phyloP scores from a whole-genome alignment of 176 grass and related monocot species.

The Carex myosuroides region DNA sequence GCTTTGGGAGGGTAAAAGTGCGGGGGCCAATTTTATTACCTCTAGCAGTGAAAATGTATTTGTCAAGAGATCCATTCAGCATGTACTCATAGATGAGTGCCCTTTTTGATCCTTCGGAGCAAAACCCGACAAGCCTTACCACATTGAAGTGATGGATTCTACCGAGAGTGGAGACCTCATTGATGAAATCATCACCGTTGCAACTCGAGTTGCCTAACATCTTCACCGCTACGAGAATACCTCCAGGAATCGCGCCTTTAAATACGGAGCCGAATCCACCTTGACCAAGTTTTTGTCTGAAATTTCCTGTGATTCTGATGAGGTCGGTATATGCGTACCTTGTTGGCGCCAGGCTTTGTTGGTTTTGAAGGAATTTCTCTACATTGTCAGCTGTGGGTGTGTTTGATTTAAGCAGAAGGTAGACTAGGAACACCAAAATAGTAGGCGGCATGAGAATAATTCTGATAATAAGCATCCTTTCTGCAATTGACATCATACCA shows the following conservation, averaged over 20 bases:
- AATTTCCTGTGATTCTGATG: conserved; percentile 36
- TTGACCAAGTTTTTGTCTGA: conserved; percentile 39
- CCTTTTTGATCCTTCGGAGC: conserved; percentile 35
- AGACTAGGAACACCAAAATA: conserved; percentile 4
- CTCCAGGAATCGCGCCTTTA: conserved; percentile 7
- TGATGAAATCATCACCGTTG: conserved; percentile 39
- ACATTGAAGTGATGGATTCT: conserved; percentile 47
- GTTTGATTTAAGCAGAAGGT: conserved; percentile 9
- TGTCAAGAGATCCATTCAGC: conserved; percentile 51
- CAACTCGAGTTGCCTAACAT: conserved; percentile 24
- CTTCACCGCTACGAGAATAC: conserved; percentile 33
- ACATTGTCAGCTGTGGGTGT: not conserved
- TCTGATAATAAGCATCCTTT: not conserved
- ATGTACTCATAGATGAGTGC: conserved; percentile 47
- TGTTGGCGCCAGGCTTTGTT: conserved; percentile 25
- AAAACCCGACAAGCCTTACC: conserved; percentile 39
- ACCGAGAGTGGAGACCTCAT: conserved; percentile 39
- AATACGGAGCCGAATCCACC: conserved; percentile 46
- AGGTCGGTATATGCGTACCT: conserved; percentile 35
- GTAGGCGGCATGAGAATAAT: not conserved
- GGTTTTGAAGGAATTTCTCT: conserved; percentile 31
- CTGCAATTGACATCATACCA: not conserved
- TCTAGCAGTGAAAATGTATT: conserved; percentile 35
- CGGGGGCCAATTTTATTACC: not conserved
- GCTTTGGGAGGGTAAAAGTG: conserved; percentile 25